Base-by-base conservation (phyloP, 257 asterid species). In the Oldenlandia corymbosa region DNA sequence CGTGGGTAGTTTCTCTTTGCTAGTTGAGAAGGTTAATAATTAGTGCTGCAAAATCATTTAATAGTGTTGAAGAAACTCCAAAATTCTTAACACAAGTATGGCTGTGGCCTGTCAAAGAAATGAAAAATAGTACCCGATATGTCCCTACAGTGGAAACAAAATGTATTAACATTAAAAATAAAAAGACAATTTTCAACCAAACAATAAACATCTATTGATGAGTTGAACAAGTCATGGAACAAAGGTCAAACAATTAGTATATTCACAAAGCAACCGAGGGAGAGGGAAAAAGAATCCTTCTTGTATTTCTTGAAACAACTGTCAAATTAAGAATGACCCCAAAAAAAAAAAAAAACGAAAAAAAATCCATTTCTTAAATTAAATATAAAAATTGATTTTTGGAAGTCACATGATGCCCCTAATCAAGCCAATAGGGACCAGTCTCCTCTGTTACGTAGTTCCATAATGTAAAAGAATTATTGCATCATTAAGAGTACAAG, bases 351-450 rank as follows among this genome's bases (percentile, higher is more conserved):
- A 45, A n/a, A 45, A 45, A 45, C 18, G 10, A 5, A 47, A 20
- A 51, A 32, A 32, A 61, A 20, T 34, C 39, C 39, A 34, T 34
- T 34, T 34, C 9, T 34, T 34, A 3, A 3, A 3, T 34, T 34
- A n/a, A n/a, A n/a, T n/a, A 32, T 55, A 59, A 1, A 43, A 18
- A 49, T 37, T 47, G 60, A 37, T 39, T 62, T 42, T 49, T 51
- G 77, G 68, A 70, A 73, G 77, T 81, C 94, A 90, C 94, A 83
- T 83, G 90, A 79, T 69, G 68, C 61, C 73, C 81, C 72, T 83
- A 85, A 78, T 81, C 48, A 73, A 55, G 76, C 78, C 80, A 65
- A 79, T 17, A 72, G 90, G 95, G 86, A 68, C 89, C 86, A 66
- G 70, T 49, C 73, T 76, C 77, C 76, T 64, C 82, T 80, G 83